A percentile compares a stretch with the other conserved stretches of the same genome.
Evolutionary conservation across 768 basidiomycete genomes (phyloP).

Genomic region (Saitozyma sp.): DNA sequence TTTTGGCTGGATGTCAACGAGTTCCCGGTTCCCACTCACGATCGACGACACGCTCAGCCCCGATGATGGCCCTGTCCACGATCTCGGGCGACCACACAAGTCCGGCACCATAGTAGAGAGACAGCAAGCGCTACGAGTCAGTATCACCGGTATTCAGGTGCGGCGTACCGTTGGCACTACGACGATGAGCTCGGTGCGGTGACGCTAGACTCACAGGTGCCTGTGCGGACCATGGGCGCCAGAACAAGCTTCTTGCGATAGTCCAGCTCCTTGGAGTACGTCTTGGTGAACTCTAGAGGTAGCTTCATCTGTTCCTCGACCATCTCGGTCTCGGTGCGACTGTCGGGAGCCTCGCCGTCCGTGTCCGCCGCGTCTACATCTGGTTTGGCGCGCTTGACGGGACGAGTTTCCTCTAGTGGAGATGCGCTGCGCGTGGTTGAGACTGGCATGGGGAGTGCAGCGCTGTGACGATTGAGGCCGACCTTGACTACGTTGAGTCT

Average conservation of each 20-base stretch:
- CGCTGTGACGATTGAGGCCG: too few relatives aligned
- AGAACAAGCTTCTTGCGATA: conserved; percentile 88
- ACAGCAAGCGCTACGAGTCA: conserved; percentile 61
- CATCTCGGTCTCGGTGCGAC: conserved; percentile 14
- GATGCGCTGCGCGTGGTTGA: too few relatives aligned
- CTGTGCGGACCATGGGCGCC: conserved; percentile 98
- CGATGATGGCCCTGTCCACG: conserved; percentile 92
- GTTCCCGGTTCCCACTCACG: conserved; percentile 59
- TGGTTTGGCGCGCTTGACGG: too few relatives aligned
- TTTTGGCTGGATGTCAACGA: conserved; percentile 62
- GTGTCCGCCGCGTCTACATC: too few relatives aligned
- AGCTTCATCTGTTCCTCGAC: conserved; percentile 36
- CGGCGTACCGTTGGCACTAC: conserved; percentile 67
- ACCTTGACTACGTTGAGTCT: too few relatives aligned
- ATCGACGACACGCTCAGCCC: conserved; percentile 78
- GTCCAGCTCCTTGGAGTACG: conserved; percentile 53
- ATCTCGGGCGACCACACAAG: conserved; percentile 97
- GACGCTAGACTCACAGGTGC: conserved; percentile 56
- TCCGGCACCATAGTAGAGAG: conserved; percentile 87
- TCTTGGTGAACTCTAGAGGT: conserved; percentile 34
- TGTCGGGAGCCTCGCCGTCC: too few relatives aligned
- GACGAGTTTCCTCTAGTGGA: too few relatives aligned
- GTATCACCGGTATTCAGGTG: neutral
- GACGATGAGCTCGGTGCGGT: conserved; percentile 1
- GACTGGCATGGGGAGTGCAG: too few relatives aligned